phyloP scores from a whole-genome alignment of 2,329 filamentous ascomycete genomes.

The Diaporthe sp. region DNA sequence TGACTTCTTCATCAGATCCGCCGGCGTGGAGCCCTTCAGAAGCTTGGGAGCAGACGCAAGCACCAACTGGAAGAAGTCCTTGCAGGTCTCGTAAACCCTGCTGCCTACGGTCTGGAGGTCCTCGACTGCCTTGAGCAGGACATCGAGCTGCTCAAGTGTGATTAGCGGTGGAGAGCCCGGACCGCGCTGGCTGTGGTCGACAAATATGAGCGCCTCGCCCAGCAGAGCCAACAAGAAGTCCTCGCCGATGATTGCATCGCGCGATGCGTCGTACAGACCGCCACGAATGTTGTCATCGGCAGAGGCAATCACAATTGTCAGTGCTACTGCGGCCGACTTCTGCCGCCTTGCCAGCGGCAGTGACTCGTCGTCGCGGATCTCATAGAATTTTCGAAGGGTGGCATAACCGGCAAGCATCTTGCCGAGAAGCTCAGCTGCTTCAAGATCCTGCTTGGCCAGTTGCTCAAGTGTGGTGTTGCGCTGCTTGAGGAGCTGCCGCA shows the following conservation, averaged over 20 bases:
- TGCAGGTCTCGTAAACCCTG: conserved; percentile 80
- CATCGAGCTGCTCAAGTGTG: conserved; percentile 79
- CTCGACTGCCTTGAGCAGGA: conserved; percentile 82
- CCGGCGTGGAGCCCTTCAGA: conserved; percentile 72
- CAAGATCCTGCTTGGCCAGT: conserved; percentile 81
- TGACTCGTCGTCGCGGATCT: conserved; percentile 76
- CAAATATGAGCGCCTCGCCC: conserved; percentile 81
- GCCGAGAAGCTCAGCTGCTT: conserved; percentile 86
- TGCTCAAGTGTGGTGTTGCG: conserved; percentile 80
- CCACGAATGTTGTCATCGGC: conserved; percentile 93
- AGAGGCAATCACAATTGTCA: conserved; percentile 87
- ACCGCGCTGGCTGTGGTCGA: conserved; percentile 64
- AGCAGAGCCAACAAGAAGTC: conserved; percentile 88
- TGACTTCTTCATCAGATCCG: conserved; percentile 74
- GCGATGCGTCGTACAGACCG: conserved; percentile 85
- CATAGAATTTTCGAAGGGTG: conserved; percentile 90
- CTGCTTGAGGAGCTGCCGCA: conserved; percentile 78
- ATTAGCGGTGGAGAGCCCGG: conserved; percentile 64
- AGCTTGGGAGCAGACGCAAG: conserved; percentile 76
- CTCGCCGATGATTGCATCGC: conserved; percentile 87
- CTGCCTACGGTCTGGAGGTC: conserved; percentile 81
- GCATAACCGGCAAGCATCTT: conserved; percentile 93
- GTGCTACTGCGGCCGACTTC: conserved; percentile 79
- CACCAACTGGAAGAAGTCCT: conserved; percentile 84
- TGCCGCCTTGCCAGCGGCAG: conserved; percentile 73